phyloP scores from a whole-genome alignment of 2,329 filamentous ascomycete species.

The Teratosphaeria destructans region DNA sequence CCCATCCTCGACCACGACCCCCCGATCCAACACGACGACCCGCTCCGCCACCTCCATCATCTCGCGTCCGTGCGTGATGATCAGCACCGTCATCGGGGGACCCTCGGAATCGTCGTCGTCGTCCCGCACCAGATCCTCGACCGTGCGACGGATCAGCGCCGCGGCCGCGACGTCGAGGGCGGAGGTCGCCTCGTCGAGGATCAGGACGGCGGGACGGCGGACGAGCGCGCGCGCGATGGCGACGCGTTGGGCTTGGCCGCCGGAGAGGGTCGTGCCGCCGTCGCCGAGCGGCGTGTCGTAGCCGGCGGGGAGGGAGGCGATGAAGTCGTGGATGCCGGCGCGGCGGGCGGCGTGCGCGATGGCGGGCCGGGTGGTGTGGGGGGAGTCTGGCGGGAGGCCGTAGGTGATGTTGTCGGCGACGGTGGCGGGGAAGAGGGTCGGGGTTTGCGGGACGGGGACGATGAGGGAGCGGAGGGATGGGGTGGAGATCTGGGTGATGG shows the following conservation, averaged over 20 bases:
- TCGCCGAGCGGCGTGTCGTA: constrained; percentile 69
- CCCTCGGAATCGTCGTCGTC: background rate
- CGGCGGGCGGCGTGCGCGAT: constrained; percentile 42
- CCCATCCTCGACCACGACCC: constrained; percentile 57
- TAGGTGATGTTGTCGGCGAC: constrained; percentile 77
- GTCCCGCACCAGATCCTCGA: constrained; percentile 42
- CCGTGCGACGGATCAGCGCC: constrained; percentile 51
- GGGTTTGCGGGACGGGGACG: constrained; percentile 59
- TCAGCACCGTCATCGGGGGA: constrained; percentile 53
- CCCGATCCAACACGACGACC: constrained; percentile 62
- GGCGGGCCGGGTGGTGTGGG: constrained; percentile 32
- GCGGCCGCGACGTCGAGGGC: constrained; percentile 64
- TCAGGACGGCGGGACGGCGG: constrained; percentile 58
- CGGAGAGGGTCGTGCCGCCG: constrained; percentile 61
- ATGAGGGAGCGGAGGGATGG: constrained; percentile 50
- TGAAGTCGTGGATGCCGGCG: constrained; percentile 68
- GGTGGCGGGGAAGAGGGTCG: constrained; percentile 66
- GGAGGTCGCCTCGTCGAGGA: constrained; percentile 81
- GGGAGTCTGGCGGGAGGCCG: constrained; percentile 50
- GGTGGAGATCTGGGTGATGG: constrained; percentile 51
- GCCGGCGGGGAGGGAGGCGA: constrained; percentile 57
- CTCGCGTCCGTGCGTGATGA: constrained; percentile 71
- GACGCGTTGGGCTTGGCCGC: constrained; percentile 73
- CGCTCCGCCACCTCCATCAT: constrained; percentile 78
- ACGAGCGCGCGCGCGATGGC: constrained; percentile 72